Conservation (phyloP, 2,329 filamentous ascomycete genomes). For the Microsporum canis region DNA sequence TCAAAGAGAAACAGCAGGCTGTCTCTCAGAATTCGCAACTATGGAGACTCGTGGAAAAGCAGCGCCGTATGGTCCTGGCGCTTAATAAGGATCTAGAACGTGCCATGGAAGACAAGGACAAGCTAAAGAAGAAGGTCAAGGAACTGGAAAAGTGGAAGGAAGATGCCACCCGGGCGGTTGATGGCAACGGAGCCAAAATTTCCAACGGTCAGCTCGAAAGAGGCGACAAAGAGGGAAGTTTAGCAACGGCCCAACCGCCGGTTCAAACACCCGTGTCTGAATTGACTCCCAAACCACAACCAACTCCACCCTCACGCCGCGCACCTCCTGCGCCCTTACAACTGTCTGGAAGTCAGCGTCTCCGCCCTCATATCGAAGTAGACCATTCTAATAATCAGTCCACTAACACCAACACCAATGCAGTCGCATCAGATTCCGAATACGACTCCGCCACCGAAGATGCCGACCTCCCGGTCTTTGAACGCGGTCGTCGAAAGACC, state of each 20-base stretch:
- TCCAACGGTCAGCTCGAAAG: not conserved
- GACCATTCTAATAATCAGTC: slow-evolving; percentile 35
- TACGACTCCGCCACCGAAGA: slow-evolving; percentile 69
- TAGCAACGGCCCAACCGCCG: not conserved
- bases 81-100: slow-evolving; percentile 90
- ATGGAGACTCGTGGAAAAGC: slow-evolving; percentile 94
- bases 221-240: not conserved
- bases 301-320: slow-evolving; percentile 52
- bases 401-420: not conserved
- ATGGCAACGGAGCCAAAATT: not conserved
- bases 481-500: slow-evolving; percentile 68
- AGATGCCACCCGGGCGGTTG: not conserved
- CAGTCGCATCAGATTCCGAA: slow-evolving; percentile 58
- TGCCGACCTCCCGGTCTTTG: slow-evolving; percentile 45
- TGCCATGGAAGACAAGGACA: slow-evolving; percentile 85
- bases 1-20: slow-evolving; percentile 84
- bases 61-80: slow-evolving; percentile 82
- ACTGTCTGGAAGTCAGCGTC: slow-evolving; percentile 41
- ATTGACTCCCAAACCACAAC: not conserved
- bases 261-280: not conserved
- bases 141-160: slow-evolving; percentile 42
- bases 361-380: slow-evolving; percentile 36
- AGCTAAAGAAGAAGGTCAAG: slow-evolving; percentile 82
- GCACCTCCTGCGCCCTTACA: slow-evolving; percentile 75
- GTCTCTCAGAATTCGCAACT: slow-evolving; percentile 83